These are phyloP conservation scores for Penicillium arizonense DNA, from an alignment of 495 filamentous ascomycete species.

Conservation along the genomic window DNA sequence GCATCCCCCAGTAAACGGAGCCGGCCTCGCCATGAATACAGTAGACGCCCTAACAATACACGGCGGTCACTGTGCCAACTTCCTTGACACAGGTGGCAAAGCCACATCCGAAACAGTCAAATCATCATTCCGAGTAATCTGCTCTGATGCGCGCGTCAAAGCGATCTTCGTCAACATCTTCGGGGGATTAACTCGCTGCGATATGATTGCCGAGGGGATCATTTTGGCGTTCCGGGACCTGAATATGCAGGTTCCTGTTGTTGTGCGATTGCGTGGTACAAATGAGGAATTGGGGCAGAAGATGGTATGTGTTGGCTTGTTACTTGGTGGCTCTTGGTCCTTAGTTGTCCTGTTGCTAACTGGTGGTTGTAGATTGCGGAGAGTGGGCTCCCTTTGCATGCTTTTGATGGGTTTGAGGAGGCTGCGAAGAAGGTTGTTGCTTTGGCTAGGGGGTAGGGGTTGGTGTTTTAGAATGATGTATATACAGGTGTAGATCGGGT, in stretches of 20 bases:
- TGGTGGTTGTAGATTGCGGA: slow-evolving; percentile 55
- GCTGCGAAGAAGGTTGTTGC: slow-evolving; percentile 74
- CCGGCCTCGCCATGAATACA: slow-evolving; percentile 91
- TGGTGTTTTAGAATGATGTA: background rate
- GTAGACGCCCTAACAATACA: slow-evolving; percentile 70
- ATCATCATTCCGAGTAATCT: slow-evolving; percentile 68
- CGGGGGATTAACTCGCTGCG: slow-evolving; percentile 77
- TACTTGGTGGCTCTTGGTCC: background rate
- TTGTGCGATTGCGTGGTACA: slow-evolving; percentile 81
- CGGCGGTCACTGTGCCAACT: slow-evolving; percentile 70
- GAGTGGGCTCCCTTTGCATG: slow-evolving; percentile 69
- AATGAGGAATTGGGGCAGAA: slow-evolving; percentile 75
- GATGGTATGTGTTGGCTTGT: slow-evolving; percentile 48
- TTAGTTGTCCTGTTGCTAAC: slow-evolving; percentile 9
- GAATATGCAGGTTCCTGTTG: slow-evolving; percentile 68
- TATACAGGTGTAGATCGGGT: background rate
- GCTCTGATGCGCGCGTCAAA: slow-evolving; percentile 68
- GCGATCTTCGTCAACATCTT: slow-evolving; percentile 89
- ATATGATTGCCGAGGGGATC: slow-evolving; percentile 87
- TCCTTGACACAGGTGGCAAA: slow-evolving; percentile 89
- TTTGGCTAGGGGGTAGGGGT: slow-evolving; percentile 40
- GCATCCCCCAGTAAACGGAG: slow-evolving; percentile 65
- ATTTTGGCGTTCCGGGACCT: slow-evolving; percentile 75
- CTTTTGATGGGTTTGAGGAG: slow-evolving; percentile 80
- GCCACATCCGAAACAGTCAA: slow-evolving; percentile 84